Base-by-base conservation (phyloP, 208 protist genomes). In the Trypanosoma melophagium region DNA sequence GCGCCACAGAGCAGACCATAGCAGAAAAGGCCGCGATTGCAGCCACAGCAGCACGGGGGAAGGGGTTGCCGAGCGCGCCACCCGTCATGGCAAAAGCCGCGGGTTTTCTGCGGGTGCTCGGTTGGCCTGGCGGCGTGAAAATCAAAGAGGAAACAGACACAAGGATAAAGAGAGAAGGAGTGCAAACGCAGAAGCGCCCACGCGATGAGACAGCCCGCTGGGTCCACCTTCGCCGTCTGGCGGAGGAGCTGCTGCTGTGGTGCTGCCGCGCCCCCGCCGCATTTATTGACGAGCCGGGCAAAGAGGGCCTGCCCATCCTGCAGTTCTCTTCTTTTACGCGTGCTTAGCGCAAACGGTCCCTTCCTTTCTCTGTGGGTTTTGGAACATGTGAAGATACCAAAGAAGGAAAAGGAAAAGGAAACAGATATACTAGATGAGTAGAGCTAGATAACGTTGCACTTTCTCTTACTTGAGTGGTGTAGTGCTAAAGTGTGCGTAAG, bases 181-280 rank as follows among this genome's bases (percentile, higher is more conserved):
- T 1, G 8, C 41, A 47, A 7, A 7, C 21, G 17, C 45, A 9
- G 9, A 57, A 66, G 28, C 45, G 35, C 7, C 45, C 19, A 21
- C 45, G 50, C 31, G n/a, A 41, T n/a, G 44, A 56, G 16, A 17
- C 9, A 16, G 35, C 14, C 13, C 24, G 13, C 10, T 70, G 65
- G 65, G 3, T 17, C 10, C 8, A 28, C 22, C 47, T 70, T 19
- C 17, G 55, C 65, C 65, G 56, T 13, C 28, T 70, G 17, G 56
- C 56, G 42, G 28, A n/a, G 56, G 42, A 13, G n/a, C 8, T 63
- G 16, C 14, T 60, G 13, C 55, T 63, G 24, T 44, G 49, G 14
- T 19, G 45, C 21, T 56, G 38, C n/a, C 65, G 65, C 28, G n/a
- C 55, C 13, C 55, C 56, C 41, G 41, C 42, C 38, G 25, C 45